These are phyloP conservation scores for Alternaria novae-zelandiae DNA, from an alignment of 2,329 filamentous ascomycete species.

Conservation along the genomic window DNA sequence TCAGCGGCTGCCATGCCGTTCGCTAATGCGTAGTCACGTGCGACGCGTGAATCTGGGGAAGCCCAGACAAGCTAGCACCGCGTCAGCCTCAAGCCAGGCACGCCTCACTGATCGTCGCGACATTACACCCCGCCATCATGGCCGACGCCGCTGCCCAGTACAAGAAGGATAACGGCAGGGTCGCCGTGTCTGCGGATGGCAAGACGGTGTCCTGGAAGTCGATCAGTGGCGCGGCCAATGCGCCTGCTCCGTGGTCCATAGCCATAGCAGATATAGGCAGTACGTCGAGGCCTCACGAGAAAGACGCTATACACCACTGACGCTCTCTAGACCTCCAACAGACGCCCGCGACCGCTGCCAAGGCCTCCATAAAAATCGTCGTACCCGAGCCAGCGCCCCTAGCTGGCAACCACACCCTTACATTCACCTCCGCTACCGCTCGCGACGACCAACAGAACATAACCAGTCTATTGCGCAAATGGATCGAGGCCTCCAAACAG, in stretches of 20 bases:
- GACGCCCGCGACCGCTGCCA: conserved; percentile 83
- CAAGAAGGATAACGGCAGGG: conserved; percentile 93
- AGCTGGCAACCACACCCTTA: conserved; percentile 79
- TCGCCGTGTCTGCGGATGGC: conserved; percentile 76
- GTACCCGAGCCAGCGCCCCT: conserved; percentile 68
- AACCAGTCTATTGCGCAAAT: conserved; percentile 78
- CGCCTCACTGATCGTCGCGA: not conserved
- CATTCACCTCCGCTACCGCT: conserved; percentile 82
- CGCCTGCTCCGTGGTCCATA: conserved; percentile 71
- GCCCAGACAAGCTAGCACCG: conserved; percentile 16
- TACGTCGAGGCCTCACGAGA: conserved; percentile 54
- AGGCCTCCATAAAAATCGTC: conserved; percentile 94
- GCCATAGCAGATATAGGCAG: conserved; percentile 80
- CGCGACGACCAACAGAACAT: conserved; percentile 84
- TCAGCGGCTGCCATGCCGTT: not conserved
- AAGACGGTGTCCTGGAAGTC: conserved; percentile 83
- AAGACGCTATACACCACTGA: conserved; percentile 9
- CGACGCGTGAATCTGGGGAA: conserved; percentile 19
- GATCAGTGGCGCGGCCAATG: conserved; percentile 55
- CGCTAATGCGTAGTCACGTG: conserved; percentile 19
- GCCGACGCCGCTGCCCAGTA: conserved; percentile 61
- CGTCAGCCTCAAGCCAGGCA: conserved; percentile 1
- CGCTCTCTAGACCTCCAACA: conserved; percentile 80
- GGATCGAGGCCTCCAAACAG: conserved; percentile 74
- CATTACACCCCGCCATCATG: conserved; percentile 35